Conservation (phyloP, 768 basidiomycete genomes). For the Coprinellus micaceus region DNA sequence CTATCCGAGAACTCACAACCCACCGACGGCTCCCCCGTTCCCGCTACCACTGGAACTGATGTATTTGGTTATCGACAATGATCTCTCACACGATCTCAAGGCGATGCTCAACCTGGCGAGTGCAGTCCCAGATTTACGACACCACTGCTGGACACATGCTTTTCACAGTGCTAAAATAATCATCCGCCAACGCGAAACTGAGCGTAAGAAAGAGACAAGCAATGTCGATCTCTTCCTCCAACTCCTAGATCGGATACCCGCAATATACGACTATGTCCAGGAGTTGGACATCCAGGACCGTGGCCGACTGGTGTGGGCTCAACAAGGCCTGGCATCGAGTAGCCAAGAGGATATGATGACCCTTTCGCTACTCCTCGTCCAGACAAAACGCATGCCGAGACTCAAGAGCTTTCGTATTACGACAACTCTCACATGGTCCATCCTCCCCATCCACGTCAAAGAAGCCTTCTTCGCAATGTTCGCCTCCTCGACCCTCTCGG, state of each 20-base stretch:
- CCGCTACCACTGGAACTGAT: not conserved
- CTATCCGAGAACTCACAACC: not conserved
- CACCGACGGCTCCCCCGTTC: not conserved
- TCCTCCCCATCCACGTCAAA: constrained; percentile 3
- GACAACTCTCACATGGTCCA: not conserved
- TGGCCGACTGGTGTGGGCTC: constrained; percentile 2
- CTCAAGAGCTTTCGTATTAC: constrained; percentile 4
- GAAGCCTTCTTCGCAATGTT: constrained; percentile 6
- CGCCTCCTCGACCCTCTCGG: constrained; percentile 3
- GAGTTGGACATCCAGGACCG: constrained; percentile 7
- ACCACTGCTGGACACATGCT: constrained; percentile 9
- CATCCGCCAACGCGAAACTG: constrained; percentile 8
- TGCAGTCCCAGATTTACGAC: constrained; percentile 2
- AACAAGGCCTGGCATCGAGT: not conserved
- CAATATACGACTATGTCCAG: not conserved
- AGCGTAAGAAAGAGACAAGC: constrained; percentile 4
- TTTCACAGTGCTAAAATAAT: constrained; percentile 1
- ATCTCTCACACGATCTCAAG: not conserved
- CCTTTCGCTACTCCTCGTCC: constrained; percentile 9
- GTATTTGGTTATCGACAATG: not conserved
- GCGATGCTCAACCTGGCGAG: not conserved
- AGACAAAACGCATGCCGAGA: constrained; percentile 1
- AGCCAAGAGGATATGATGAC: constrained; percentile 7
- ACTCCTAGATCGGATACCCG: constrained; percentile 1
- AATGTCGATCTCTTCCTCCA: constrained; percentile 12